Evolutionary conservation across 2,329 filamentous ascomycete genomes (phyloP).

Genomic region (Magnaporthiopsis poae): DNA sequence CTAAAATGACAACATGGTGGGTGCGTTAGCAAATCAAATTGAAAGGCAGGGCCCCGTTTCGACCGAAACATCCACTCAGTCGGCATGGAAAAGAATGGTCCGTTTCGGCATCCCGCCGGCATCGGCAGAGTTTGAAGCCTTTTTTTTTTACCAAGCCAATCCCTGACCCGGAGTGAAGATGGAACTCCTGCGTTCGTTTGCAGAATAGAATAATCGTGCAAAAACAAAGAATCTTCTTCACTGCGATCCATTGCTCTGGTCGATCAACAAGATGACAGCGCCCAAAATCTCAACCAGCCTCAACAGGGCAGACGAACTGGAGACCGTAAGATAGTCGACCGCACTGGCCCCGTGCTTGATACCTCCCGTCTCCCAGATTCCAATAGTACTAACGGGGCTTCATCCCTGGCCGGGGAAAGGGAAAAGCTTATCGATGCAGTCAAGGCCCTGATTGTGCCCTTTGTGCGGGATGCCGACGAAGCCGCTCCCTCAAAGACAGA

Average conservation of each 20-base stretch:
- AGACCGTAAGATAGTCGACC: slow-evolving; percentile 18
- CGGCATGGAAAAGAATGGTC: background rate
- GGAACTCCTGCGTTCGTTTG: no score
- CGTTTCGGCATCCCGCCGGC: background rate
- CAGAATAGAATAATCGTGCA: background rate
- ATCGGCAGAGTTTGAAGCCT: background rate
- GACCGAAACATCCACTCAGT: no score
- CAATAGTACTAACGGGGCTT: background rate
- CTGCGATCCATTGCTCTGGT: no score
- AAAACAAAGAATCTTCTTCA: no score
- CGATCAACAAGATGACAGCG: background rate
- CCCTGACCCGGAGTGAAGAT: no score
- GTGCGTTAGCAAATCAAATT: no score
- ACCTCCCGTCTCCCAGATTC: no score
- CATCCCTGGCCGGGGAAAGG: background rate
- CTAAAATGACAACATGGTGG: background rate
- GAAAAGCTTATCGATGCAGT: slow-evolving; percentile 57
- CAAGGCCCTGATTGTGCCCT: slow-evolving; percentile 58
- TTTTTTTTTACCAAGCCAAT: background rate
- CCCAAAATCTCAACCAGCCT: slow-evolving; percentile 2
- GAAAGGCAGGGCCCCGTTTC: background rate
- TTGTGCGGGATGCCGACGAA: slow-evolving; percentile 60
- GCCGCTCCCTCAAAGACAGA: slow-evolving; percentile 42
- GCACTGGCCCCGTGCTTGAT: no score
- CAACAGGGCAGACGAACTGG: slow-evolving; percentile 21